Percentiles rank a stretch among this genome's conserved stretches.
Conservation (phyloP, 805 yeast genomes). For the Yamadazyma philogaea region DNA sequence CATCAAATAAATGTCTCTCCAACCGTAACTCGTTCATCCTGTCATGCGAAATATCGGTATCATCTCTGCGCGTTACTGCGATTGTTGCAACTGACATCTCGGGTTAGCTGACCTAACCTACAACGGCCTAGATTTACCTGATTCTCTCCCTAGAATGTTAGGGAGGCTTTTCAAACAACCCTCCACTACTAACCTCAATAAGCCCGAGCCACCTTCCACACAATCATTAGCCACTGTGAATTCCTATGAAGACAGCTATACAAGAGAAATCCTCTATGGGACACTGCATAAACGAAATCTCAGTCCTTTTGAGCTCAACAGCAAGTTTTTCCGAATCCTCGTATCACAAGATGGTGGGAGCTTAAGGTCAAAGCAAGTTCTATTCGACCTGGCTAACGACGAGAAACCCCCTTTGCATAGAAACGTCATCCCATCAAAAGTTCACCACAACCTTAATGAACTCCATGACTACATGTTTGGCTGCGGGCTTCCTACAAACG, state of each 20-base stretch:
- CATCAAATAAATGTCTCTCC: not conserved
- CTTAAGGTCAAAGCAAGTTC: constrained; percentile 44
- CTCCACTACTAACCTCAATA: constrained; percentile 10
- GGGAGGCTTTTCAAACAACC: constrained; percentile 37
- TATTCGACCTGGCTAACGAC: constrained; percentile 43
- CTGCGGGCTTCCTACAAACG: constrained; percentile 51
- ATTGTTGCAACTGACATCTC: not conserved
- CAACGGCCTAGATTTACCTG: not conserved
- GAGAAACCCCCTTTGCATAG: constrained; percentile 16
- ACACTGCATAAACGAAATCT: constrained; percentile 27
- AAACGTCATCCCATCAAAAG: constrained; percentile 25
- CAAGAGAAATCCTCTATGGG: constrained; percentile 48
- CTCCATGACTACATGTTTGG: constrained; percentile 55
- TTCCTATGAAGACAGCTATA: constrained; percentile 43
- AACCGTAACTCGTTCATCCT: not conserved
- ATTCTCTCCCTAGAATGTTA: constrained; percentile 21
- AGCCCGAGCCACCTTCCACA: constrained; percentile 6
- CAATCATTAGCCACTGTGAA: constrained; percentile 11
- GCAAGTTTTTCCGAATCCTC: constrained; percentile 39
- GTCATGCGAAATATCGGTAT: not conserved
- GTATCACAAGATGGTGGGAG: constrained; percentile 52
- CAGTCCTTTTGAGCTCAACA: constrained; percentile 25
- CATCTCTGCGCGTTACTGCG: not conserved
- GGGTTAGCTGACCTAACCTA: not conserved
- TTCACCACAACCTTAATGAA: constrained; percentile 43